Evolutionary conservation across 1,284 basidiomycete genomes (phyloP), one percentile per base, ranked within the genome.

Genomic region (Austroboletus novae-zelandiae): DNA sequence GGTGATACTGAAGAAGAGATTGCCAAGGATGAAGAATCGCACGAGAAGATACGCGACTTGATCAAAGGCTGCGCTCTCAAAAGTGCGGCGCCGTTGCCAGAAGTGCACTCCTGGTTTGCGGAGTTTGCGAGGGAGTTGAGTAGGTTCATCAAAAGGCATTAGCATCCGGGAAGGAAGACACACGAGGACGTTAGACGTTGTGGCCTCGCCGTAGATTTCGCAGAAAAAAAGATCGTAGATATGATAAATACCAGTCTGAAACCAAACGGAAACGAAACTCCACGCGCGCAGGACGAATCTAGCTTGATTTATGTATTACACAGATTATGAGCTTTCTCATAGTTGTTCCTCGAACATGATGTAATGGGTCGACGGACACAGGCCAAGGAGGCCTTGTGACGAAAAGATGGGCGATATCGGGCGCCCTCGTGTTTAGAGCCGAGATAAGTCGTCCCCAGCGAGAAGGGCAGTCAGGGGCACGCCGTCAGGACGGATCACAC

Each of bases 381-480:
- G 3, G 20, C 20, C 20, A 23, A 23, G 20, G 20, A 23, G 20
- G 20, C 20, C 20, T 4, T 23, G 20, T 23, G 20, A 4, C 20
- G 4, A 23, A 23, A 4, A 23, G 20, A 4, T 23, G 20, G 20
- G 20, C 4, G 20, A 23, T 23, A 23, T 23, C 20, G 20, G 20
- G 20, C 20, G 20, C 20, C 20, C 20, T 2, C 20, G 20, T 23
- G 14, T 36, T 55, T 48, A 59, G 25, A 61, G 45, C 35, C 29
- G 47, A 20, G 59, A 59, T 20, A 84, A 64, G 32, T 76, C 72
- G 44, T 92, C 90, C 53, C 91, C 85, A 29, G 73, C 71, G 65
- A 91, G 91, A 50, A 91, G 87, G 6, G 89, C 89, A 0, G 86
- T 87, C 65, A 80, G 80, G 0, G 87, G 75, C 5, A 80, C 62